Conservation (phyloP, 2,329 filamentous ascomycete genomes). For the Dactylellina drechsleri region DNA sequence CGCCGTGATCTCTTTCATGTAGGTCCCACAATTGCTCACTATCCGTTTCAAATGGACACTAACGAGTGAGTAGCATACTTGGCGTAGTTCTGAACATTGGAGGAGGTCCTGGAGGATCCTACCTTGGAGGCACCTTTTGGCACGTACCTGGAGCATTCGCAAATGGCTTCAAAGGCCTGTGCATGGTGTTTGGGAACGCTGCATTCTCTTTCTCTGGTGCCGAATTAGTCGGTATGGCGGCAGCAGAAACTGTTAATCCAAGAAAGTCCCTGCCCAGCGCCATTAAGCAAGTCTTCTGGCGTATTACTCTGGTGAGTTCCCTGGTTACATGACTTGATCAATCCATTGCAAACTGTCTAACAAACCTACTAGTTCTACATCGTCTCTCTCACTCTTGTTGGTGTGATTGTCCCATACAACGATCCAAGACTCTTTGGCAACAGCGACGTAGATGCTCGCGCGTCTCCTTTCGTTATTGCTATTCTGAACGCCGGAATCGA, state of each 20-base stretch:
- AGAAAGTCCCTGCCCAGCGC: slow-evolving; percentile 84
- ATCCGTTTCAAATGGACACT: slow-evolving; percentile 21
- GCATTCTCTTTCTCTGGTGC: slow-evolving; percentile 81
- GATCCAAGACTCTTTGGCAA: slow-evolving; percentile 70
- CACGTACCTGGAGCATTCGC: slow-evolving; percentile 81
- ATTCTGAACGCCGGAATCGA: slow-evolving; percentile 84
- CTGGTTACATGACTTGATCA: not conserved
- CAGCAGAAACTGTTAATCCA: slow-evolving; percentile 81
- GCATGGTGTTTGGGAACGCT: slow-evolving; percentile 78
- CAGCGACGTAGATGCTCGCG: slow-evolving; percentile 73
- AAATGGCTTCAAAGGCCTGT: slow-evolving; percentile 84
- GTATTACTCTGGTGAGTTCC: slow-evolving; percentile 72
- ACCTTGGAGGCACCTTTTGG: slow-evolving; percentile 85
- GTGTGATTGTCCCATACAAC: slow-evolving; percentile 80
- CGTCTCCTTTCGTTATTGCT: slow-evolving; percentile 92
- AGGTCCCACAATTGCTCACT: slow-evolving; percentile 55
- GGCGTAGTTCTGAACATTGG: slow-evolving; percentile 87
- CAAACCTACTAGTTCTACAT: slow-evolving; percentile 75
- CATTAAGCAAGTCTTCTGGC: slow-evolving; percentile 94
- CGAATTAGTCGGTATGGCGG: slow-evolving; percentile 79
- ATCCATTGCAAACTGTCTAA: not conserved
- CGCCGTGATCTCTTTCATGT: slow-evolving; percentile 89
- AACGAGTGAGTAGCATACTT: slow-evolving; percentile 70
- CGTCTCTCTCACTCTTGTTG: slow-evolving; percentile 80
- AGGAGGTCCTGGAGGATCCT: slow-evolving; percentile 76